Evolutionary conservation across 306 rosid species (phyloP), one percentile per base, ranked within the genome.

Genomic region (Lathyrus oleraceus): DNA sequence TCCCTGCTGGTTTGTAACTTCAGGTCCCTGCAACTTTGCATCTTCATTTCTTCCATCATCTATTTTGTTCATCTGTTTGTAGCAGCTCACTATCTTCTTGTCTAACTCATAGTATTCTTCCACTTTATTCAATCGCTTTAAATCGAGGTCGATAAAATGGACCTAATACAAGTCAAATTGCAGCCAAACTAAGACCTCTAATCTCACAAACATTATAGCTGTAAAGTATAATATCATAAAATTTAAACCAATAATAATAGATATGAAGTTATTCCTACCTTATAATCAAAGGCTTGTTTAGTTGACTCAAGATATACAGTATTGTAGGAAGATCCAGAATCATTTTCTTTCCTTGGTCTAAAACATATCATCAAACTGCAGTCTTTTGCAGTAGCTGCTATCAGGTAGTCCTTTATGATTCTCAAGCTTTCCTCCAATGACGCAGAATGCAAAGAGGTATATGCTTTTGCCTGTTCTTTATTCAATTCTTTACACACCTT

Each of bases 341-440:
- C 73, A 52, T 78, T 87, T 48, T 71, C 87, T 76, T 60, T 81
- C 77, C 69, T 80, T 63, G 77, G 92, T 81, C 87, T 85, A 74
- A 91, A 95, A 85, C 92, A 81, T 76, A 94, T 43, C 91, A 87
- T 86, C 87, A 95, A 81, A 84, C 99, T 95, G 81, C 96, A 95
- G 88, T 91, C 97, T 75, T 91, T 95, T 20, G 95, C 97, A 23
- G 92, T 87, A 65, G 99, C 84, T 51, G 95, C 97, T 70, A 85
- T 91, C 77, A 89, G 78, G 86, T 83, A 91, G 85, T 95, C 78
- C 87, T 82, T 91, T 28, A 95, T 89, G 43, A 76, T 85, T 81
- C 84, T 89, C 87, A 86, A 78, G 74, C 85, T 89, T 81, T 89
- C 97, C 71, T 91, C 97, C 77, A 87, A 54, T 13, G 97, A 81